A percentile compares a stretch with the other conserved stretches of the same genome.
Conservation (phyloP, 1,284 basidiomycete genomes). For the Cystobasidium sp. region DNA sequence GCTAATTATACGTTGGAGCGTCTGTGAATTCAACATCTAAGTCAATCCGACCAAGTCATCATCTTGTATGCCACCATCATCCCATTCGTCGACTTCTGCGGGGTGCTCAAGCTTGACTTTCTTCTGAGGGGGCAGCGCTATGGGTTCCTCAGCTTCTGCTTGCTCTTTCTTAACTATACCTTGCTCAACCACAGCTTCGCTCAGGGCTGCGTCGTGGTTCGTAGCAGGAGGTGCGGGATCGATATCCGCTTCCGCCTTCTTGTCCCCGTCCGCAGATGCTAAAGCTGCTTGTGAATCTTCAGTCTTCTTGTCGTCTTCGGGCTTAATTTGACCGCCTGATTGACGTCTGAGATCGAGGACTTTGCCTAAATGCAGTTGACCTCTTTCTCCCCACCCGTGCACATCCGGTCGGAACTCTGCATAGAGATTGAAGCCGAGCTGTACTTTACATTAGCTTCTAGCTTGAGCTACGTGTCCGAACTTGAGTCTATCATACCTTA, state of each 20-base stretch:
- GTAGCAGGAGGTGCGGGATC: neutral
- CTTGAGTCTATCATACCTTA: conserved; percentile 72
- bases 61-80: conserved; percentile 34
- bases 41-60: conserved; percentile 25
- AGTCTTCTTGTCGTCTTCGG: neutral
- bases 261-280: too few relatives aligned
- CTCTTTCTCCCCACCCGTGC: conserved; percentile 73
- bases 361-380: conserved; percentile 67
- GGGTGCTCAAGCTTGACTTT: conserved; percentile 26
- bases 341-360: conserved; percentile 64
- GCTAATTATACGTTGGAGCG: neutral
- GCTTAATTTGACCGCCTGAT: neutral
- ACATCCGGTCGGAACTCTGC: conserved; percentile 78
- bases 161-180: conserved; percentile 16
- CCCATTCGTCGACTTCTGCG: conserved; percentile 21
- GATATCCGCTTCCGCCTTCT: neutral
- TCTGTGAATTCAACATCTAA: neutral
- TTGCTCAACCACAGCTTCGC: neutral
- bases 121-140: neutral
- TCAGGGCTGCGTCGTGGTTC: neutral
- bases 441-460: neutral
- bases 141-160: neutral
- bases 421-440: conserved; percentile 75
- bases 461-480: conserved; percentile 67
- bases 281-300: neutral